These are phyloP conservation scores for Phytophthora capsici DNA, from an alignment of 352 stramenopile species.

Conservation along the genomic window DNA sequence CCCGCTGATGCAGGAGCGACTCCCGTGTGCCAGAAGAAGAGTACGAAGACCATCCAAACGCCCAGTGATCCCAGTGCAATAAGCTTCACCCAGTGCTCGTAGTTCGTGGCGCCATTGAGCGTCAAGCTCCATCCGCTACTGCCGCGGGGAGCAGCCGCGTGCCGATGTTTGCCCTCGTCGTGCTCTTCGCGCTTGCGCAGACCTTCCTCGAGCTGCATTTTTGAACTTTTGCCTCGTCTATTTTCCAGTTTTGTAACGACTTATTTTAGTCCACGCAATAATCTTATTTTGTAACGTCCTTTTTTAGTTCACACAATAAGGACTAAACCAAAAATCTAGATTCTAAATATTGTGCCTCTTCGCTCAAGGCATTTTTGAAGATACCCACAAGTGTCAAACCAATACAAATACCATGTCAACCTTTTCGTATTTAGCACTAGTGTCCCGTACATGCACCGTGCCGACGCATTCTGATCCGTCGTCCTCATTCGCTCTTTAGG, in stretches of 20 bases:
- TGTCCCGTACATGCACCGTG: background rate
- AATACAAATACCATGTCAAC: constrained; percentile 8
- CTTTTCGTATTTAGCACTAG: constrained; percentile 11
- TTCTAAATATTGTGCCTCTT: too few species aligned
- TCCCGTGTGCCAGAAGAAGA: constrained; percentile 52
- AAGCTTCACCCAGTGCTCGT: constrained; percentile 71
- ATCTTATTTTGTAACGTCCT: too few species aligned
- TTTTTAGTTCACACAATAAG: too few species aligned
- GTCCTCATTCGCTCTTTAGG: constrained; percentile 21
- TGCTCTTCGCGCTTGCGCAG: constrained; percentile 52
- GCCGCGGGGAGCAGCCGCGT: constrained; percentile 41
- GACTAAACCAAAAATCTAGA: too few species aligned
- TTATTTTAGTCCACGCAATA: constrained; percentile 6
- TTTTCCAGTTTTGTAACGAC: background rate
- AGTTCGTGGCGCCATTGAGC: constrained; percentile 34
- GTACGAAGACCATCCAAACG: constrained; percentile 67
- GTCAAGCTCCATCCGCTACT: constrained; percentile 25
- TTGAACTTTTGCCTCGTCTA: constrained; percentile 19
- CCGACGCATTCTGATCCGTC: constrained; percentile 23
- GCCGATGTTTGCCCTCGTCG: constrained; percentile 60
- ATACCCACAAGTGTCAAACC: constrained; percentile 1
- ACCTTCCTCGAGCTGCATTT: constrained; percentile 69
- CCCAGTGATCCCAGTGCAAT: constrained; percentile 57
- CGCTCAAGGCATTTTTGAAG: too few species aligned
- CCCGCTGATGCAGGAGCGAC: constrained; percentile 9